These are phyloP conservation scores for Dissophora globulifera DNA, from an alignment of 192 early-diverging fungal genomes.

Conservation along the genomic window DNA sequence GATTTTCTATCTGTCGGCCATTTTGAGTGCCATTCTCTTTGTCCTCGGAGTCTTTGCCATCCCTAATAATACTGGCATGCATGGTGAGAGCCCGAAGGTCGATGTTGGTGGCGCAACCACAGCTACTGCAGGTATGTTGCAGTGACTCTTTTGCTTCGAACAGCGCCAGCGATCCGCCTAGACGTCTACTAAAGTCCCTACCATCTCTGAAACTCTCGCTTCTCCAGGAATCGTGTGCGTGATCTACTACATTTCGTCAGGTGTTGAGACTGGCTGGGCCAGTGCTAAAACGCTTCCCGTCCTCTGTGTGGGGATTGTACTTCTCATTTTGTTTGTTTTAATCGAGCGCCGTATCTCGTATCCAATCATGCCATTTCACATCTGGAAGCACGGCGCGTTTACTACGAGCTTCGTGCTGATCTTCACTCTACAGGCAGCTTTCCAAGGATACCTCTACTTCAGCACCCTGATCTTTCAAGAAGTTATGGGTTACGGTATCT, in stretches of 20 bases:
- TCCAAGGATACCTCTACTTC: slow-evolving; percentile 58
- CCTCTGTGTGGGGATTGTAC: slow-evolving; percentile 40
- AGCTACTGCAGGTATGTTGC: slow-evolving; percentile 39
- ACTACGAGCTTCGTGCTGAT: slow-evolving; percentile 48
- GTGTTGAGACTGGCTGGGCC: slow-evolving; percentile 51
- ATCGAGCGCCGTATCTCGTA: slow-evolving; percentile 46
- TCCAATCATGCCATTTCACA: slow-evolving; percentile 58
- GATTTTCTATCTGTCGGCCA: slow-evolving; percentile 55
- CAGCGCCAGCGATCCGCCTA: no score
- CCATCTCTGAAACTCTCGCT: neutral
- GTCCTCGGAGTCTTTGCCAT: slow-evolving; percentile 45
- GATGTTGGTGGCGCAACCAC: slow-evolving; percentile 50
- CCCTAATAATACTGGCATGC: slow-evolving; percentile 31
- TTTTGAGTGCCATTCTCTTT: slow-evolving; percentile 41
- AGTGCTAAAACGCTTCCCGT: slow-evolving; percentile 36
- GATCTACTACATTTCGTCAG: slow-evolving; percentile 53
- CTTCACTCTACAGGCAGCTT: slow-evolving; percentile 51
- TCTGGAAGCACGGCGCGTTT: slow-evolving; percentile 61
- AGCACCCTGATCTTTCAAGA: slow-evolving; percentile 63
- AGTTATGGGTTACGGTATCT: slow-evolving; percentile 48
- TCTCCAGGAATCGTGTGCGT: slow-evolving; percentile 37
- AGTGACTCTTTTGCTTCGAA: no score
- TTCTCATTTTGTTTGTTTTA: slow-evolving; percentile 50
- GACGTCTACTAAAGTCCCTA: neutral
- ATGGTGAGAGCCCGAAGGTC: slow-evolving; percentile 40